Evolutionary conservation across 495 filamentous ascomycete species (phyloP), one percentile per base, ranked within the genome.

Genomic region (Penicillium roqueforti): DNA sequence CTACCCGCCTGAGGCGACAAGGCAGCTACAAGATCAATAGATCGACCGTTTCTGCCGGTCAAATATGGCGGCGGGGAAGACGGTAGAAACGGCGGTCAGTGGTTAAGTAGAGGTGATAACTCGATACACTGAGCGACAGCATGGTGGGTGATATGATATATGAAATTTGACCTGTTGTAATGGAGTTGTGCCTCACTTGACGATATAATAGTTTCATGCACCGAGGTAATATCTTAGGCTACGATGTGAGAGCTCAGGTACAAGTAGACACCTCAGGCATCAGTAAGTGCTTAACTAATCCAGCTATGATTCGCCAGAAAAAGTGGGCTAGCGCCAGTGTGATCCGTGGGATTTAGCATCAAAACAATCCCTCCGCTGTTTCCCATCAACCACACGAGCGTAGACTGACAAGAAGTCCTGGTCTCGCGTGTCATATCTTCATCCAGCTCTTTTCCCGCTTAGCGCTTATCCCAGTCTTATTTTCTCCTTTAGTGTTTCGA

Each of bases 311-410:
- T 73, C 66, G 70, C 51, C 53, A 37, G 6, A 11, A 51, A 51
- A 42, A 22, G 19, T 19, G 47, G 42, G 31, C 60, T 73, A 71
- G 71, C 59, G 67, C 58, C 62, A 59, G 36, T 31, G 44, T 58
- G 65, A 68, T 62, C 68, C 67, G 71, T 74, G 68, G 71, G 47
- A 73, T 71, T 73, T 69, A 66, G 68, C 66, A 73, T 68, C 68
- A 69, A 72, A 74, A 69, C 67, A 74, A 68, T 63, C 63, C 58
- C 56, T 50, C 57, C 46, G 38, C 41, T 58, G 49, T 66, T 64
- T 60, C 54, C 54, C 58, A 56, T 71, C 57, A 58, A 49, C 61
- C 25, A 61, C 56, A 52, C 64, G 58, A 56, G 54, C 57, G 60
- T 45, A 52, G 57, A 55, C 53, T 57, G 47, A 41, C 55, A 26